Percentiles rank a stretch among this genome's conserved stretches.
These are phyloP conservation scores for Fagus sylvatica DNA, from an alignment of 306 rosid genomes.

Conservation along the genomic window DNA sequence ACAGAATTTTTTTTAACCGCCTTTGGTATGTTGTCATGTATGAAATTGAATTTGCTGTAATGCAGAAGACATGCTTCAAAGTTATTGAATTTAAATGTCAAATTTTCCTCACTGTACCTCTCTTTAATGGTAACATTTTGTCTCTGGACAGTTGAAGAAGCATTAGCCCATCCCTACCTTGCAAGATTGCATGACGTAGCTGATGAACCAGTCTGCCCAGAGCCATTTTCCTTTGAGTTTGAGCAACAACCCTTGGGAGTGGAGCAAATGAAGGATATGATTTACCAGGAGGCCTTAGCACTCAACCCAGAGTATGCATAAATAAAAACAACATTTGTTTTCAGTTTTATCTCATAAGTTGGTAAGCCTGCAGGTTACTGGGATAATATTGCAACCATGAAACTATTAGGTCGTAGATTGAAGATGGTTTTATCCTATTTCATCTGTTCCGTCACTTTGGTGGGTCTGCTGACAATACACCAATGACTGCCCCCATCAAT, in stretches of 20 bases:
- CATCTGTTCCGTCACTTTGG: conserved; percentile 31
- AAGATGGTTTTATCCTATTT: conserved; percentile 23
- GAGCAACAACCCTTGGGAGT: conserved; percentile 79
- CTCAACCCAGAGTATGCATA: conserved; percentile 77
- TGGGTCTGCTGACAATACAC: conserved; percentile 23
- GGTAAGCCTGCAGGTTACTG: neutral
- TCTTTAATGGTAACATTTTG: conserved; percentile 22
- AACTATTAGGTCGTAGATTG: neutral
- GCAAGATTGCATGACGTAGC: conserved; percentile 88
- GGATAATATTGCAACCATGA: conserved; percentile 1
- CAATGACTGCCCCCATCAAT: conserved; percentile 28
- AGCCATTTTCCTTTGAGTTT: conserved; percentile 82
- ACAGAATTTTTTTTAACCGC: neutral
- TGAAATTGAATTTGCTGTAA: neutral
- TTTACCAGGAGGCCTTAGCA: conserved; percentile 30
- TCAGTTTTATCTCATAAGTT: neutral
- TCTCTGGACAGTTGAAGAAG: conserved; percentile 74
- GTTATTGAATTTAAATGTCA: conserved; percentile 10
- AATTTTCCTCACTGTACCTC: conserved; percentile 4
- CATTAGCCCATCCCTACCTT: conserved; percentile 97
- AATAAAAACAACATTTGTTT: neutral
- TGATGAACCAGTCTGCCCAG: conserved; percentile 83
- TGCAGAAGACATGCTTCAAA: conserved; percentile 9
- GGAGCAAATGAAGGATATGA: conserved; percentile 95
- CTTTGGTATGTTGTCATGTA: neutral